Percentiles rank a stretch among this genome's conserved stretches.
Evolutionary conservation across 805 yeast species (phyloP).

Genomic region (Allodekkera sacchari): DNA sequence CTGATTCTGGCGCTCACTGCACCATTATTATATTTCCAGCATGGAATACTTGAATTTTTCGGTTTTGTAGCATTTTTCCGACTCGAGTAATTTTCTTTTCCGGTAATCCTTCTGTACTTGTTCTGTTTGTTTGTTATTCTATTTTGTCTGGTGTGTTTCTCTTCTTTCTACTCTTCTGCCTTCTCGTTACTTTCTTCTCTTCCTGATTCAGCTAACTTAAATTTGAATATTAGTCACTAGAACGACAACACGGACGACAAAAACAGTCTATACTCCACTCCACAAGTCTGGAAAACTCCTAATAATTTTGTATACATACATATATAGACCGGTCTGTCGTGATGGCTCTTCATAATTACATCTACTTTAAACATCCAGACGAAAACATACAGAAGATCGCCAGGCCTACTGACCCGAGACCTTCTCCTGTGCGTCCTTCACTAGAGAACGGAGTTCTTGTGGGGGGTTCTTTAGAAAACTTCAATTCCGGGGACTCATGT

Average conservation of each 20-base stretch:
- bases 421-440: conserved; percentile 5
- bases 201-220: conserved; percentile 1
- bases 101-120: too few species aligned
- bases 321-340: not conserved
- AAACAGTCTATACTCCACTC: too few species aligned
- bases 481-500: too few species aligned
- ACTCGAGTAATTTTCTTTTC: too few species aligned
- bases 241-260: not conserved
- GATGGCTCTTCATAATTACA: conserved; percentile 40
- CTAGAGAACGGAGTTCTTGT: not conserved
- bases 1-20: too few species aligned
- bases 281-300: too few species aligned
- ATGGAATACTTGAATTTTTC: too few species aligned
- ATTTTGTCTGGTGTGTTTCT: too few species aligned
- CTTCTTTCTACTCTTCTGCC: not conserved
- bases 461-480: not conserved
- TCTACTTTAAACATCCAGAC: conserved; percentile 34
- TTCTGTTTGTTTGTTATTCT: too few species aligned
- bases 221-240: conserved; percentile 1
- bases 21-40: too few species aligned
- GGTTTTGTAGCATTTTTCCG: too few species aligned
- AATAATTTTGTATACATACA: not conserved
- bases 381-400: conserved; percentile 29
- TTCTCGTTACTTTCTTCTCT: not conserved
- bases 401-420: conserved; percentile 25